Conservation (phyloP, 257 asterid species). For the Plantago major region DNA sequence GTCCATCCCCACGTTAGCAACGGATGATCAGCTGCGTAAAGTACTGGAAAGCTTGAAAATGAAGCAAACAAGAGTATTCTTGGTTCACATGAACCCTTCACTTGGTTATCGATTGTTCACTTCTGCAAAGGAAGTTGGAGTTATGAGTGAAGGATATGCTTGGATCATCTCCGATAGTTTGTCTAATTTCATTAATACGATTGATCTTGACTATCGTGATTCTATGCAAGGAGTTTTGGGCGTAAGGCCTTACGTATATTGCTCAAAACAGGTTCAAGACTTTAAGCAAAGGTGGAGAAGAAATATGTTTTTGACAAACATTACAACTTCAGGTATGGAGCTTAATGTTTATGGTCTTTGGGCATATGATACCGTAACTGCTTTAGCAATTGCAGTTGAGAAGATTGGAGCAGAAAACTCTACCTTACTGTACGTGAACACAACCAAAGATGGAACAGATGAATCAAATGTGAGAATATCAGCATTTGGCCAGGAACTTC, state of each 20-base stretch:
- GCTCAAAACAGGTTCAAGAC: conserved; percentile 29
- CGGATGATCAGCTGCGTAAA: conserved; percentile 14
- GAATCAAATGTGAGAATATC: conserved; percentile 28
- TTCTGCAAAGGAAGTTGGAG: conserved; percentile 33
- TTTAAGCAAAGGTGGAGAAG: conserved; percentile 47
- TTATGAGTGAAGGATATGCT: conserved; percentile 51
- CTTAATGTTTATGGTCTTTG: conserved; percentile 47
- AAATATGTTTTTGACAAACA: conserved; percentile 21
- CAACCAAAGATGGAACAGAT: conserved; percentile 15
- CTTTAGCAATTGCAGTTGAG: conserved; percentile 54
- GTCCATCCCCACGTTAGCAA: conserved; percentile 24
- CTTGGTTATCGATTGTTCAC: conserved; percentile 35
- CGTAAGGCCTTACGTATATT: conserved; percentile 39
- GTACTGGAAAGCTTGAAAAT: conserved; percentile 17
- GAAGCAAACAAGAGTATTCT: conserved; percentile 33
- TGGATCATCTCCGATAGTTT: conserved; percentile 56
- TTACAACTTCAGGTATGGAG: conserved; percentile 21
- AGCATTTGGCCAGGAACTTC: conserved; percentile 38
- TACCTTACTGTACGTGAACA: background rate
- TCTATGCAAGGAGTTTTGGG: conserved; percentile 72
- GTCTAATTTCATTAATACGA: conserved; percentile 40
- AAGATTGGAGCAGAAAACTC: conserved; percentile 21
- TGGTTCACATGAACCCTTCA: conserved; percentile 42
- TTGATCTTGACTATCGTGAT: conserved; percentile 31
- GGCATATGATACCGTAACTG: conserved; percentile 56